These are phyloP conservation scores for Thymus quinquecostatus DNA, from an alignment of 257 asterid genomes.

Conservation along the genomic window DNA sequence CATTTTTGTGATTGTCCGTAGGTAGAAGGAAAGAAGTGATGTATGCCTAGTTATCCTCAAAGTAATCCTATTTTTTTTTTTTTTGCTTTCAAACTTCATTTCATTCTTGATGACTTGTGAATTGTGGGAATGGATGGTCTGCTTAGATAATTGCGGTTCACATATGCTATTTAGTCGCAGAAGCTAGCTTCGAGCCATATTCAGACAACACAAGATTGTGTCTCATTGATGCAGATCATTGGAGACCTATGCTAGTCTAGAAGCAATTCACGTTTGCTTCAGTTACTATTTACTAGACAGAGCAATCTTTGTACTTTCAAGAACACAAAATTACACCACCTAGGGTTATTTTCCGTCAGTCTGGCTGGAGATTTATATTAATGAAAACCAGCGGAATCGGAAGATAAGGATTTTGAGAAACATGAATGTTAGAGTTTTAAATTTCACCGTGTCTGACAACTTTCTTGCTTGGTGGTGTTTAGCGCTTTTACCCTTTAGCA, in stretches of 20 bases:
- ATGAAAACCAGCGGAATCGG: background rate
- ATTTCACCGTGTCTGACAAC: background rate
- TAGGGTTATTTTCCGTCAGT: conserved; percentile 13
- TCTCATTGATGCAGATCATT: conserved; percentile 96
- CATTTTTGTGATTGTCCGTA: conserved; percentile 95
- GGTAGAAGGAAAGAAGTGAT: conserved; percentile 86
- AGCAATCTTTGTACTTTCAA: background rate
- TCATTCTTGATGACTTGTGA: conserved; percentile 16
- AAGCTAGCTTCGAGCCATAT: conserved; percentile 83
- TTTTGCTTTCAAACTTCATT: conserved; percentile 4
- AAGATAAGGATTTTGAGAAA: background rate
- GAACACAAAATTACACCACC: conserved; percentile 16
- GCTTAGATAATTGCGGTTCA: conserved; percentile 90
- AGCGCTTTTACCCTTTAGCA: no score
- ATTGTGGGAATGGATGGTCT: background rate
- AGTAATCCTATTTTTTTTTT: background rate
- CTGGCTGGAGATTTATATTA: background rate
- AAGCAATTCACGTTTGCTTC: conserved; percentile 86
- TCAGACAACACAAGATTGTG: conserved; percentile 92
- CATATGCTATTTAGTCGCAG: conserved; percentile 93
- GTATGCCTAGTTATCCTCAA: conserved; percentile 47
- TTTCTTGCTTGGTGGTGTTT: no score
- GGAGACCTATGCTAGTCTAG: conserved; percentile 92
- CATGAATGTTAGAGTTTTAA: background rate
- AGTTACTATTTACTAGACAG: conserved; percentile 25